These are phyloP conservation scores for Acer campestre DNA, from an alignment of 345 rosid species.

Conservation along the genomic window DNA sequence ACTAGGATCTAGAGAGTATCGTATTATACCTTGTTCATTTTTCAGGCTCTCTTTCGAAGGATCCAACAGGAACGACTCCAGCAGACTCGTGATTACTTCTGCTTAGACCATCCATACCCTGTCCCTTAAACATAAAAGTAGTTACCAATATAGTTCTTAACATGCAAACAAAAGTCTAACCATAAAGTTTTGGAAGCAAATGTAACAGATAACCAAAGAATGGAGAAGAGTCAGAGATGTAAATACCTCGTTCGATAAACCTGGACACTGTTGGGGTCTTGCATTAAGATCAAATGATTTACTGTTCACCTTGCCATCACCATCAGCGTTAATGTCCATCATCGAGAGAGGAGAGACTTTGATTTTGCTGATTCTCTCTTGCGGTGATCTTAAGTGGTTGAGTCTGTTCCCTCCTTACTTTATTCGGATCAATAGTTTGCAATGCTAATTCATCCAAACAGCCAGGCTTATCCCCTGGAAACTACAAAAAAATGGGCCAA, in stretches of 20 bases:
- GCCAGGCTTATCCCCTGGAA: slow-evolving; percentile 76
- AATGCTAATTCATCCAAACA: slow-evolving; percentile 43
- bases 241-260: slow-evolving; percentile 56
- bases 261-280: slow-evolving; percentile 63
- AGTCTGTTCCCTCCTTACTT: slow-evolving; percentile 40
- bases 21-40: slow-evolving; percentile 52
- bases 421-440: slow-evolving; percentile 35
- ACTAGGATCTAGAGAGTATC: background rate
- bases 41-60: slow-evolving; percentile 61
- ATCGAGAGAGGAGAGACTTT: slow-evolving; percentile 30
- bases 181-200: background rate
- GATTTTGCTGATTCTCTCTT: slow-evolving; percentile 55
- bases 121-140: slow-evolving; percentile 29
- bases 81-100: slow-evolving; percentile 54
- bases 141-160: background rate
- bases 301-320: slow-evolving; percentile 50
- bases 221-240: background rate
- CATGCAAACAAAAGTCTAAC: background rate
- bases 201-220: background rate
- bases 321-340: slow-evolving; percentile 40
- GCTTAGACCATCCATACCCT: slow-evolving; percentile 55
- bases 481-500: slow-evolving; percentile 42
- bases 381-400: slow-evolving; percentile 28
- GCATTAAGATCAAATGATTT: slow-evolving; percentile 71
- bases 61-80: slow-evolving; percentile 59